Evolutionary conservation across 192 early-diverging fungal species (phyloP).

Genomic region (Chytriomyces sp.): DNA sequence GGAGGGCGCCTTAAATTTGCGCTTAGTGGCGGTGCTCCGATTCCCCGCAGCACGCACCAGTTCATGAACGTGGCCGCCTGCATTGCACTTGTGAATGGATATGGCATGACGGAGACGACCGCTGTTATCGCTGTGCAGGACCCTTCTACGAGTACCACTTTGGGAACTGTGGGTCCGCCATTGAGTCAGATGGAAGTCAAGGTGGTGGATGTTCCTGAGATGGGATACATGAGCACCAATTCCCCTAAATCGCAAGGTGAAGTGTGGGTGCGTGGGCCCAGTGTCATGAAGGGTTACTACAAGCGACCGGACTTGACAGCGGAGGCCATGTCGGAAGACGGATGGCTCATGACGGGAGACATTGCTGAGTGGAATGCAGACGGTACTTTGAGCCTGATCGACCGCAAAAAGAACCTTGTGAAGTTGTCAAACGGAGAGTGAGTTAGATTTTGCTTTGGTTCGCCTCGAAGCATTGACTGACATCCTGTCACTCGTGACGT

Average conservation of each 20-base stretch:
- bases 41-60: slow-evolving; percentile 80
- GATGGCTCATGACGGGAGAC: slow-evolving; percentile 91
- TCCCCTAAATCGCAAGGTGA: slow-evolving; percentile 64
- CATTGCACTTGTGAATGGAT: slow-evolving; percentile 86
- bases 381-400: slow-evolving; percentile 82
- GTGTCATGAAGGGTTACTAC: no score
- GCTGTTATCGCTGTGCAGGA: slow-evolving; percentile 53
- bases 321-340: no score
- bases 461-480: not conserved
- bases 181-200: slow-evolving; percentile 77
- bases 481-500: not conserved
- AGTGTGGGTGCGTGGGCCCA: no score
- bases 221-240: slow-evolving; percentile 33
- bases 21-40: slow-evolving; percentile 87
- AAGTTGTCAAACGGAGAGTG: no score
- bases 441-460: slow-evolving; percentile 36
- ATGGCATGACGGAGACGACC: slow-evolving; percentile 82
- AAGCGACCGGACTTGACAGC: slow-evolving; percentile 69
- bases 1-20: slow-evolving; percentile 85
- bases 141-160: not conserved
- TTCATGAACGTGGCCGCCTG: slow-evolving; percentile 75
- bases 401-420: slow-evolving; percentile 92
- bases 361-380: slow-evolving; percentile 81
- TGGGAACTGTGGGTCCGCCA: slow-evolving; percentile 72
- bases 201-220: slow-evolving; percentile 64